Evolutionary conservation across 306 rosid species (phyloP), one percentile per base, ranked within the genome.

Genomic region (Rosa rugosa): DNA sequence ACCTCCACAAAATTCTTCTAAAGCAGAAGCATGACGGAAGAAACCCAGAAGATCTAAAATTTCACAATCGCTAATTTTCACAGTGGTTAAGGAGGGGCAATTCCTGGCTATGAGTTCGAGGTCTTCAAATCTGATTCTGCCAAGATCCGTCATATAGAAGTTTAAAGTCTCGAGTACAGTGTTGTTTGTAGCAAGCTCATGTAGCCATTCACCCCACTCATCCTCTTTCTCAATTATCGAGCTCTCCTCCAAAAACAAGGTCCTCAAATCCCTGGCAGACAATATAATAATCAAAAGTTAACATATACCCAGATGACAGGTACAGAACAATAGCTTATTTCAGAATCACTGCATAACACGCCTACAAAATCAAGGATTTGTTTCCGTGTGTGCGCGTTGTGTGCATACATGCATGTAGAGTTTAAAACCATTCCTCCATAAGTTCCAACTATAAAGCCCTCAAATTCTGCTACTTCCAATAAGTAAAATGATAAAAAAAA

Each of bases 1-100:
- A 53, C 96, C 99, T 40, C 99, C 99, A 79, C 97, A 90, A 84
- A 95, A 93, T 73, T 93, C 99, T 81, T 93, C 97, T 17, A 95
- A 77, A 51, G 88, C 53, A 51, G 84, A 42, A 4, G 97, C 98
- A 75, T 80, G 40, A 40, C 86, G 85, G 82, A 95, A 95, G 92
- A 95, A 95, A 54, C 75, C 87, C 56, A 82, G 86, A 6, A 95
- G 88, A 23, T 87, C 76, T 83, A 91, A 72, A 84, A 95, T 85
- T 86, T 93, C 98, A 50, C 91, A 82, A 57, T 95, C 97, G 51
- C 89, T 89, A 23, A 91, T 87, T 80, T 95, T 95, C 86, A 95
- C 86, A 7, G 99, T 89, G 70, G 72, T 72, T 63, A 95, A 83
- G 83, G 91, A 90, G 72, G 85, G 91, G 50, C 98, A 91, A 71